Evolutionary conservation across 176 grass and related monocot species (phyloP).

Genomic region (Hordeum marinum): DNA sequence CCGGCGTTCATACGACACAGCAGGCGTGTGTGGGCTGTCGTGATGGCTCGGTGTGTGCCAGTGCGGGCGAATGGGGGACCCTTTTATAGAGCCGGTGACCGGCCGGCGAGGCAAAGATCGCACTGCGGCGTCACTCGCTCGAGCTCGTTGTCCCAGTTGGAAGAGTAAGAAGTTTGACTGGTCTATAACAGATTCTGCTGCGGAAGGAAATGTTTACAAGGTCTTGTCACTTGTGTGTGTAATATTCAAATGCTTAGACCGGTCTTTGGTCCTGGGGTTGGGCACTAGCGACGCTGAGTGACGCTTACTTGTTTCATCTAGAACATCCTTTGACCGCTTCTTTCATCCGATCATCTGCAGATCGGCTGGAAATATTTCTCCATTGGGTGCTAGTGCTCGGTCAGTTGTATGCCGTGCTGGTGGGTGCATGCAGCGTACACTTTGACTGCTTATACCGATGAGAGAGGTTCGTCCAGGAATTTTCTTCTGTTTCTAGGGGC

Average conservation of each 20-base stretch:
- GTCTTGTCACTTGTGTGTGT: background rate
- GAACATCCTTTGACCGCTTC: slow-evolving; percentile 26
- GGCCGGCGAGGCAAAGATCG: background rate
- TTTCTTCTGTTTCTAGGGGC: too few relatives aligned
- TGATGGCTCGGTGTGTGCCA: background rate
- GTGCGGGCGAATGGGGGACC: background rate
- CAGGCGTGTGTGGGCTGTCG: background rate
- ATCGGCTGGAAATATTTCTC: background rate
- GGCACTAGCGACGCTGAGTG: background rate
- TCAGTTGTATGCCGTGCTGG: too few relatives aligned
- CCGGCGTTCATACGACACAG: background rate
- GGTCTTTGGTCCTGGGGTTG: slow-evolving; percentile 35
- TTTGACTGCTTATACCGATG: too few relatives aligned
- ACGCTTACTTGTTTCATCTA: background rate
- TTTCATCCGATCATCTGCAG: background rate
- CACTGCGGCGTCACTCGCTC: background rate
- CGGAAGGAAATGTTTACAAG: slow-evolving; percentile 1
- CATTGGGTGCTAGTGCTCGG: background rate
- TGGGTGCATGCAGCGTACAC: too few relatives aligned
- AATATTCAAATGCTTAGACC: slow-evolving; percentile 31
- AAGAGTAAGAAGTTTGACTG: slow-evolving; percentile 33
- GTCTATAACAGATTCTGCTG: background rate
- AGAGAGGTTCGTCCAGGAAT: too few relatives aligned
- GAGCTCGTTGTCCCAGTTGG: too few relatives aligned
- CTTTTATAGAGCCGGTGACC: slow-evolving; percentile 20